Evolutionary conservation across 108 stramenopile genomes (phyloP).

Genomic region (Cylindrotheca closterium): DNA sequence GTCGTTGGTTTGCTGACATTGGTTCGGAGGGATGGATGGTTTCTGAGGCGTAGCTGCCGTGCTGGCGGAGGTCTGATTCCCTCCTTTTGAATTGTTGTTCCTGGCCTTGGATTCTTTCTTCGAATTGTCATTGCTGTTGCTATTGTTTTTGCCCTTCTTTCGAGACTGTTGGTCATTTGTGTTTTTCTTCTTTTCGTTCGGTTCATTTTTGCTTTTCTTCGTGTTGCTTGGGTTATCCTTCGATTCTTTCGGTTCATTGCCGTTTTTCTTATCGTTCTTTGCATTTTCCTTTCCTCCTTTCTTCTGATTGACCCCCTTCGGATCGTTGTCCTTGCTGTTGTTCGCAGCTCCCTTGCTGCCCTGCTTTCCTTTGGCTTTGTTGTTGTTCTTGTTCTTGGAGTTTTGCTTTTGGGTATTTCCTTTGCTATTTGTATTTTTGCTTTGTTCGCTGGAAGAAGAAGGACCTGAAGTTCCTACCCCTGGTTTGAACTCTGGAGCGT

Average conservation of each 20-base stretch:
- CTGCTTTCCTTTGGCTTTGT: slow-evolving; percentile 9
- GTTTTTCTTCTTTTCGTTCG: slow-evolving; percentile 10
- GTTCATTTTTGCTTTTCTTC: slow-evolving; percentile 1
- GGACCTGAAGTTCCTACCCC: slow-evolving; percentile 11
- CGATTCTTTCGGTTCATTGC: slow-evolving; percentile 8
- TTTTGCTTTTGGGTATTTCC: slow-evolving; percentile 1
- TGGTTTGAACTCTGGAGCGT: slow-evolving; percentile 11
- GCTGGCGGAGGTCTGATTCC: background rate
- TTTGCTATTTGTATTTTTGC: background rate
- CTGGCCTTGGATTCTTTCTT: slow-evolving; percentile 7
- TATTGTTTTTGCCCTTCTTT: slow-evolving; percentile 15
- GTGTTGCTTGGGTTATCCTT: slow-evolving; percentile 6
- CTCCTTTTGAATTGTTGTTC: slow-evolving; percentile 10
- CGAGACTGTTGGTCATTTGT: slow-evolving; percentile 14
- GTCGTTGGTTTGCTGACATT: slow-evolving; percentile 83
- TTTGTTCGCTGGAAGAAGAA: slow-evolving; percentile 10
- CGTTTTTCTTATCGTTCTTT: slow-evolving; percentile 24
- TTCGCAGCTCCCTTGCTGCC: slow-evolving; percentile 1
- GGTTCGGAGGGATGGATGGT: slow-evolving; percentile 64
- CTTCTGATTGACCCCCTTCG: slow-evolving; percentile 5
- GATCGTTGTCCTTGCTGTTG: slow-evolving; percentile 2
- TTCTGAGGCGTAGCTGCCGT: background rate
- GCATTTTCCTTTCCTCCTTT: slow-evolving; percentile 22
- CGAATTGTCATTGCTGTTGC: slow-evolving; percentile 16
- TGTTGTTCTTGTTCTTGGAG: slow-evolving; percentile 13